Evolutionary conservation across 177 flowering plant species (phyloP).

Genomic region (Telopea speciosissima): DNA sequence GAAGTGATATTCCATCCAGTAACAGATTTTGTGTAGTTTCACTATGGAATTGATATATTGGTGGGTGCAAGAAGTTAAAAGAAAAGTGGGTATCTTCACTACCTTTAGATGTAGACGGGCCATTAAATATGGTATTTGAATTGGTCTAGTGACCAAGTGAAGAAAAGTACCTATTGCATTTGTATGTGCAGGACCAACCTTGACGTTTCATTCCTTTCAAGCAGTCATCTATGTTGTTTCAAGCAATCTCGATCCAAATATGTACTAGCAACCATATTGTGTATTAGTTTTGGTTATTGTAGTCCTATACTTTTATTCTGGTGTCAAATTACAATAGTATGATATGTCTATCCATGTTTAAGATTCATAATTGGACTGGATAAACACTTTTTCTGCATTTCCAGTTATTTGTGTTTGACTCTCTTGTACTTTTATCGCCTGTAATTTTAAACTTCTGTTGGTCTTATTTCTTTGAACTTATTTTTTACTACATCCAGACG

Average conservation of each 20-base stretch:
- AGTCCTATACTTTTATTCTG: not conserved
- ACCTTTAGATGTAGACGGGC: not conserved
- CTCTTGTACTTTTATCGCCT: not conserved
- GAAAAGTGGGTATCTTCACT: not conserved
- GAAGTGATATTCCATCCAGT: no score
- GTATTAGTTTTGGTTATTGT: not conserved
- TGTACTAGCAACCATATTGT: not conserved
- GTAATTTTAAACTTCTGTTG: not conserved
- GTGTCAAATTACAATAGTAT: no score
- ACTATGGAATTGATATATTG: no score
- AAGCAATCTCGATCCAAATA: not conserved
- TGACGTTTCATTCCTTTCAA: not conserved
- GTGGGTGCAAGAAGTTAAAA: no score
- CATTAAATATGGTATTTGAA: no score
- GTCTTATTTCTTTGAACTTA: not conserved
- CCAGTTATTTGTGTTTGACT: not conserved
- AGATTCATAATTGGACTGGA: not conserved
- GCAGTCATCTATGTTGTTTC: no score
- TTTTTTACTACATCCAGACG: slow-evolving; percentile 26
- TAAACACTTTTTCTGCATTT: not conserved
- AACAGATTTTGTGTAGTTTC: no score
- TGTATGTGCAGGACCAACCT: not conserved
- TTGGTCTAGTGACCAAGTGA: no score
- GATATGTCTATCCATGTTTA: not conserved
- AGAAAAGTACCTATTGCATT: not conserved